A percentile compares a stretch with the other conserved stretches of the same genome.
Conservation (phyloP, 176 grass and related monocot genomes). For the Chloris gayana region DNA sequence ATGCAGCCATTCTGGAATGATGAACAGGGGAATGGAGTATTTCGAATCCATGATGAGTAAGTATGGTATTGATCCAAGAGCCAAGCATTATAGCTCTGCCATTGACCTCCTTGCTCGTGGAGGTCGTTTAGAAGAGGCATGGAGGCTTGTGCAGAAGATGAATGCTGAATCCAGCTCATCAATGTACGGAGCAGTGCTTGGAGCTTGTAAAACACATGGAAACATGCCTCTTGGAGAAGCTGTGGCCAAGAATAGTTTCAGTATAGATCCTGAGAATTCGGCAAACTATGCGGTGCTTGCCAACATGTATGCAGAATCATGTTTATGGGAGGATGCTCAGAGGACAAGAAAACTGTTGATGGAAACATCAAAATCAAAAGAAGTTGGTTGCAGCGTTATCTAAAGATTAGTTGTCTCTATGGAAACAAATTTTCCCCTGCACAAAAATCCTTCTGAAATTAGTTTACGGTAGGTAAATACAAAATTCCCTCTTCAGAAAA, state of each 20-base stretch:
- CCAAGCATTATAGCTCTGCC: constrained; percentile 75
- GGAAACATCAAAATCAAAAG: constrained; percentile 52
- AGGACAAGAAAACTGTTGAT: constrained; percentile 63
- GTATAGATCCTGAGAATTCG: constrained; percentile 56
- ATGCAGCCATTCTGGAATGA: constrained; percentile 67
- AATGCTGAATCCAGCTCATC: constrained; percentile 53
- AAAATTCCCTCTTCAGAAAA: not conserved
- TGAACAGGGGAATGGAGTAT: constrained; percentile 64
- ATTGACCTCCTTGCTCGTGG: constrained; percentile 82
- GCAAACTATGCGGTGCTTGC: constrained; percentile 76
- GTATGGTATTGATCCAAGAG: constrained; percentile 74
- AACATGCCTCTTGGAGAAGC: constrained; percentile 65
- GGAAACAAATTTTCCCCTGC: not conserved
- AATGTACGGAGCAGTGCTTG: constrained; percentile 79
- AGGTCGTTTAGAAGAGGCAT: constrained; percentile 75
- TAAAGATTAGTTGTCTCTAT: constrained; percentile 31
- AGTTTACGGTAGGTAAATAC: no score
- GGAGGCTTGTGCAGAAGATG: constrained; percentile 56
- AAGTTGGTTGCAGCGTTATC: constrained; percentile 53
- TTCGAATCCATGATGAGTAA: constrained; percentile 72
- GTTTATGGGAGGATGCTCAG: constrained; percentile 66
- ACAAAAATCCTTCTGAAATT: constrained; percentile 28
- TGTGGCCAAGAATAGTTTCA: constrained; percentile 54
- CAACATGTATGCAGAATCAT: constrained; percentile 71
- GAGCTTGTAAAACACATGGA: constrained; percentile 63